Evolutionary conservation across 176 grass and related monocot species (phyloP).

Genomic region (Carex pumila): DNA sequence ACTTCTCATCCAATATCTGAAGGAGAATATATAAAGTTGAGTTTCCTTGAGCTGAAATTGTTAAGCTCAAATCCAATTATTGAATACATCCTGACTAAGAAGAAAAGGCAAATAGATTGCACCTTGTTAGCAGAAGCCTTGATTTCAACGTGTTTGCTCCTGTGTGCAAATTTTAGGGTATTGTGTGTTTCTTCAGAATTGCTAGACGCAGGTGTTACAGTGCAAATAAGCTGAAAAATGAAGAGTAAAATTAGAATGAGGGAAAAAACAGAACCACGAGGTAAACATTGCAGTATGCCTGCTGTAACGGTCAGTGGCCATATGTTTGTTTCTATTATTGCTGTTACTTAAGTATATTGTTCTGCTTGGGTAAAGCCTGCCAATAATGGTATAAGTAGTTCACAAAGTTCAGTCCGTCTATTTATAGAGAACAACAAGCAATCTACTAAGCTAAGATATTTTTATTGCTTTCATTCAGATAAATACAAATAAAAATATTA

Average conservation of each 20-base stretch:
- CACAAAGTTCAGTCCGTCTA: neutral
- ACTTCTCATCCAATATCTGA: conserved; percentile 99
- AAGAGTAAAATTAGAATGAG: neutral
- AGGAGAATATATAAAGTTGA: neutral
- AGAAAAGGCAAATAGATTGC: conserved; percentile 17
- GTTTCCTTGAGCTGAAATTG: neutral
- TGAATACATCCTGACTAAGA: neutral
- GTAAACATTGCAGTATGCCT: conserved; percentile 1
- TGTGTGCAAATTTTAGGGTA: conserved; percentile 96
- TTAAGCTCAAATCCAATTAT: neutral
- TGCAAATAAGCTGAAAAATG: conserved; percentile 84
- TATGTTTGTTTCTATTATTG: neutral
- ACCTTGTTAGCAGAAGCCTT: conserved; percentile 99
- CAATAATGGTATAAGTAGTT: neutral
- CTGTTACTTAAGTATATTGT: neutral
- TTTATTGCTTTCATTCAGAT: neutral
- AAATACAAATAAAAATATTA: conserved; percentile 11
- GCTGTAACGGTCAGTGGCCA: neutral
- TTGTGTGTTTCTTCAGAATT: conserved; percentile 98
- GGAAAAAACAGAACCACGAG: conserved; percentile 16
- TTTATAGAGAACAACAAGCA: neutral
- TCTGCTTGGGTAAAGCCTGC: neutral
- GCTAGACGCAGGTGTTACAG: conserved; percentile 90
- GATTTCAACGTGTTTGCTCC: conserved; percentile 88
- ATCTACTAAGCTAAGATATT: neutral